Evolutionary conservation across 2,329 filamentous ascomycete species (phyloP), one percentile per base, ranked within the genome.

Genomic region (Arthrobotrys musiformis): DNA sequence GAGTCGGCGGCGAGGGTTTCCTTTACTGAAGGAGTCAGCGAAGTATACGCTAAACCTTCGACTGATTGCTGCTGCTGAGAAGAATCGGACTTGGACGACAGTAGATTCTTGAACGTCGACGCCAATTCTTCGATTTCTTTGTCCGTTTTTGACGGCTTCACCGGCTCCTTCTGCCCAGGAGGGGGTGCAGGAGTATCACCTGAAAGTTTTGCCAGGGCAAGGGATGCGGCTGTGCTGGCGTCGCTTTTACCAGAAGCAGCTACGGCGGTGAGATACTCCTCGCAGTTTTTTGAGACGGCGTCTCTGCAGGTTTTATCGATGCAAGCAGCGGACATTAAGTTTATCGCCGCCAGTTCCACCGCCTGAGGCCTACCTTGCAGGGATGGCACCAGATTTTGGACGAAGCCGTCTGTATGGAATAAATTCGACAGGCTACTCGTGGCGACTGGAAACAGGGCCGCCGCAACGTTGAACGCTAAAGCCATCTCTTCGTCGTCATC

Each of bases 31-130:
- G 94, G 89, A 81, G 93, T 93, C 40, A 98, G 87, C 8, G 94
- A 97, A 3, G 93, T 91, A 83, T 97, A 98, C 13, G 94, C 95
- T 76, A 99, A 86, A 4, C 94, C 95, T 84, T 99, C 95, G 67
- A 98, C 89, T 0, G 92, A 91, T 81, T 92, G 90, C 80, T 91
- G 88, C 77, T 88, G 87, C 78, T n/a, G n/a, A n/a, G 86, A 86
- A 66, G 86, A 85, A 35, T 89, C 86, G 50, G 89, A 86, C 50
- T 88, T 86, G 30, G 86, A 86, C 28, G 91, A 82, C 52, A 93
- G 86, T 85, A 93, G 90, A 63, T 88, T 89, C 60, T 87, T 89
- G 79, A 92, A 91, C 82, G 89, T 87, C 78, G 85, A 85, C 40
- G 89, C 88, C 8, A 92, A 84, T n/a, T 90, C 89, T 79, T 91